phyloP scores from a whole-genome alignment of 768 basidiomycete species.

The Tylopilus sp. region DNA sequence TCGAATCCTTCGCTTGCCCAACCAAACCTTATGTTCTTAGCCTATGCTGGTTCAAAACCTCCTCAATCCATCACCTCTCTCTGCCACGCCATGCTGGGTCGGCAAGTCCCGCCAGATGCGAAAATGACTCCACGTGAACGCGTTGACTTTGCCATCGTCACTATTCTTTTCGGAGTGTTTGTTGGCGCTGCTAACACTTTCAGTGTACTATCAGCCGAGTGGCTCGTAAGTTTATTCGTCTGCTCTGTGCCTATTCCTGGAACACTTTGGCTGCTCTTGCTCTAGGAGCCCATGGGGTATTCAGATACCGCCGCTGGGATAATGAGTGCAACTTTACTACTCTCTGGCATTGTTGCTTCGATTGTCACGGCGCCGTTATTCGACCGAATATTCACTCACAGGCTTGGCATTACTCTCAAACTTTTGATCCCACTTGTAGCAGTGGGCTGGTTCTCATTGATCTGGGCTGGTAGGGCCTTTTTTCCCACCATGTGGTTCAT shows the following conservation, averaged over 20 bases:
- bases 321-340: conserved; percentile 63
- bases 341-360: conserved; percentile 70
- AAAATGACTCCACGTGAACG: conserved; percentile 66
- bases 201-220: conserved; percentile 62
- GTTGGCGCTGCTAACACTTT: conserved; percentile 66
- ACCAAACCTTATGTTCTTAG: conserved; percentile 31
- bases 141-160: conserved; percentile 63
- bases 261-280: background rate
- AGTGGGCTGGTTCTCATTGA: conserved; percentile 64
- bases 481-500: background rate
- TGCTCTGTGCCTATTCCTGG: background rate
- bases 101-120: conserved; percentile 36
- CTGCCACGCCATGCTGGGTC: conserved; percentile 49
- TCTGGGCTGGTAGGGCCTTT: conserved; percentile 72
- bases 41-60: conserved; percentile 65
- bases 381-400: conserved; percentile 78
- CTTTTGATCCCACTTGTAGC: conserved; percentile 59
- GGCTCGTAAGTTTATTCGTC: conserved; percentile 47
- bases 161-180: conserved; percentile 58
- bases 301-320: conserved; percentile 61
- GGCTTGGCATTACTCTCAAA: conserved; percentile 58
- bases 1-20: background rate
- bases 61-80: conserved; percentile 53
- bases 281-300: conserved; percentile 71
- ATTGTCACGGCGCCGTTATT: conserved; percentile 69